Conservation (phyloP, 2,329 filamentous ascomycete species). For the Neophaeococcomyces aloes region DNA sequence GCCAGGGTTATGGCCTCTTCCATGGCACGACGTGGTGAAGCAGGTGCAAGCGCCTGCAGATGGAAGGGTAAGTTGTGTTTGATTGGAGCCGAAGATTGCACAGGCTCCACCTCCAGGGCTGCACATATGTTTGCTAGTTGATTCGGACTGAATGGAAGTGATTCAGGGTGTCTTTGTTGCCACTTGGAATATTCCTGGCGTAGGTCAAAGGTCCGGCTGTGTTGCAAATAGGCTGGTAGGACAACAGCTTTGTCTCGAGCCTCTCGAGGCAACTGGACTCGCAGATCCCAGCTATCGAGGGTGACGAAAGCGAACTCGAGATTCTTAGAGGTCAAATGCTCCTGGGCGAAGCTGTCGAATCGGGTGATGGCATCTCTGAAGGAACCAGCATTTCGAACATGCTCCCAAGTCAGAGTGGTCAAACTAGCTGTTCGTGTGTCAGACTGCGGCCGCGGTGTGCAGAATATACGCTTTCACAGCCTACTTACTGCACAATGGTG, state of each 20-base stretch:
- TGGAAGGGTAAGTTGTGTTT: conserved; percentile 99
- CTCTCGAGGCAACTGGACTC: conserved; percentile 93
- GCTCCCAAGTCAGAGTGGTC: conserved; percentile 97
- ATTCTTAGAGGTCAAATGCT: conserved; percentile 82
- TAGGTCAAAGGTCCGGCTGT: conserved; percentile 93
- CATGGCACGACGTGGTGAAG: conserved; percentile 90
- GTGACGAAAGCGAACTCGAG: conserved; percentile 98
- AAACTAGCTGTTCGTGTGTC: conserved; percentile 60
- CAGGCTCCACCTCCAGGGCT: conserved; percentile 92
- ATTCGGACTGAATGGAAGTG: conserved; percentile 87
- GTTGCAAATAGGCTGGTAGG: conserved; percentile 89
- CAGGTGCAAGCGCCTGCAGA: conserved; percentile 86
- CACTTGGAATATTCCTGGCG: conserved; percentile 96
- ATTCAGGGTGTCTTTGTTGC: conserved; percentile 97
- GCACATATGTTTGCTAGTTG: conserved; percentile 97
- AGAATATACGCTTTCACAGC: conserved; percentile 14
- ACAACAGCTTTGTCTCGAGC: conserved; percentile 97
- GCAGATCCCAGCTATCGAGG: conserved; percentile 94
- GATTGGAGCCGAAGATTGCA: conserved; percentile 93
- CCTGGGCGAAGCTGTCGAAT: conserved; percentile 86
- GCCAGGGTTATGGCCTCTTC: conserved; percentile 93
- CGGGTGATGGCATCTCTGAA: conserved; percentile 95
- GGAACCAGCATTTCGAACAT: conserved; percentile 91
- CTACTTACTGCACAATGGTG: conserved; percentile 91
- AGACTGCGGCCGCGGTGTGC: conserved; percentile 10